Conservation (phyloP, 129 eudicot genomes). For the sunflower (Helianthus annuus) region DNA sequence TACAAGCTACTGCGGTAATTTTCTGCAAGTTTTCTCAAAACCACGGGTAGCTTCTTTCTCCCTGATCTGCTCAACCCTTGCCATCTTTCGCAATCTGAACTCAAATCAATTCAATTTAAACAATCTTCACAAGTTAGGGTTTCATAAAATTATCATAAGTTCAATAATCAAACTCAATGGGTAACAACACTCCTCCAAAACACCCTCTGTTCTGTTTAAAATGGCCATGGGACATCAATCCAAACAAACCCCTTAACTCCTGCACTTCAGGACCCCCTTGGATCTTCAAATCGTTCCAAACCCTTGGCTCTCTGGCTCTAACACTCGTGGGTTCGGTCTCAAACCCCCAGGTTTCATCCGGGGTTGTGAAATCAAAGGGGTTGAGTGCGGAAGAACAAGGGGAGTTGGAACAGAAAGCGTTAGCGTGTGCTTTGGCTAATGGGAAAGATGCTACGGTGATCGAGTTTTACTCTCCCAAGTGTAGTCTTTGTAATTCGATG, state of each 20-base stretch:
- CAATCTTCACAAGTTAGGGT: not conserved
- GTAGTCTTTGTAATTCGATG: slow-evolving; percentile 79
- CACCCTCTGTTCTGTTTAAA: slow-evolving; percentile 68
- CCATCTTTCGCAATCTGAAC: not conserved
- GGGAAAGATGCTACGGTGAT: slow-evolving; percentile 81
- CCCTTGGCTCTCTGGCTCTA: slow-evolving; percentile 41
- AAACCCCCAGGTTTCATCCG: slow-evolving; percentile 24
- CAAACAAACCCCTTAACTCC: slow-evolving; percentile 34
- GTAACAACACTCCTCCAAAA: slow-evolving; percentile 26
- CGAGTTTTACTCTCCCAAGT: slow-evolving; percentile 87
- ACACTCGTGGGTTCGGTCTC: slow-evolving; percentile 40
- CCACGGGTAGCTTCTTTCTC: not conserved
- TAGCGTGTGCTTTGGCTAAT: slow-evolving; percentile 70
- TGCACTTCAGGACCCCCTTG: slow-evolving; percentile 71
- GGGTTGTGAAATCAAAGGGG: slow-evolving; percentile 19
- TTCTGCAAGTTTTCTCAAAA: no score
- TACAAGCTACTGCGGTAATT: no score
- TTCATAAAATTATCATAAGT: not conserved
- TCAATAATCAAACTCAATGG: slow-evolving; percentile 7
- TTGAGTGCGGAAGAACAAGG: slow-evolving; percentile 69
- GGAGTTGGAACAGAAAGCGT: slow-evolving; percentile 83
- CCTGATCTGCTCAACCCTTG: not conserved
- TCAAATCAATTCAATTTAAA: not conserved
- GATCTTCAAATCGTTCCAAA: slow-evolving; percentile 72
- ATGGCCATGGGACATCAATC: slow-evolving; percentile 80